Base-by-base conservation (phyloP, 2,329 filamentous ascomycete species). In the Colletotrichum tropicicola region DNA sequence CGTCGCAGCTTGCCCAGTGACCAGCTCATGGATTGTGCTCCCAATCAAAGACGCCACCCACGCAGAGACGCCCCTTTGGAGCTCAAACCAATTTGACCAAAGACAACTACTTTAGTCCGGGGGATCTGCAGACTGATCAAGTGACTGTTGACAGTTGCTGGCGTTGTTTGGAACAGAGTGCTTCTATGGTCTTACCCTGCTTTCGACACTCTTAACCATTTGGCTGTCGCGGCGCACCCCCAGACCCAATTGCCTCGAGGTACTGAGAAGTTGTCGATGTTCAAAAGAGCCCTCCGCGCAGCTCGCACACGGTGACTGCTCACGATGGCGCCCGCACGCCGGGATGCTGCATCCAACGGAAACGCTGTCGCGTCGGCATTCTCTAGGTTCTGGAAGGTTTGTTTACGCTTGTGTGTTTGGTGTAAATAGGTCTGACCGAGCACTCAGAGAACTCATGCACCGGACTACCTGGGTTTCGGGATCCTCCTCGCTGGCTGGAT, bases 391-490 rank as follows among this genome's bases (percentile, higher is more conserved):
- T 87, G 84, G 83, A 80, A 77, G 73, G 85, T 84, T 73, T 59
- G 72, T 23, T 45, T 25, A 21, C 25, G 8, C 1, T n/a, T 23
- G 9, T 15, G 10, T 12, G 15, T 2, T 5, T 7, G 9, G 12
- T 10, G 21, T 3, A 10, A 27, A 5, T 28, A 28, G 44, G 67
- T 68, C 51, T 59, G 66, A 65, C 62, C 30, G 17, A 27, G 15
- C 52, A 63, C 25, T 71, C 72, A 93, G 87, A 90, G 89, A 75
- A 94, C 92, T 1, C 96, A 98, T 81, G 92, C 92, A 10, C 89
- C 92, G 6, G 96, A 99, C 76, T 98, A 97, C 79, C 78, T 97
- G 28, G 93, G 93, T 35, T 87, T 98, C 68, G 80, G 83, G 2
- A 77, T 92, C 39, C 83, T 98, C n/a, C 73, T 93, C 7, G 80